Evolutionary conservation across 2,329 filamentous ascomycete species (phyloP).

Genomic region (Dactylonectria estremocensis): DNA sequence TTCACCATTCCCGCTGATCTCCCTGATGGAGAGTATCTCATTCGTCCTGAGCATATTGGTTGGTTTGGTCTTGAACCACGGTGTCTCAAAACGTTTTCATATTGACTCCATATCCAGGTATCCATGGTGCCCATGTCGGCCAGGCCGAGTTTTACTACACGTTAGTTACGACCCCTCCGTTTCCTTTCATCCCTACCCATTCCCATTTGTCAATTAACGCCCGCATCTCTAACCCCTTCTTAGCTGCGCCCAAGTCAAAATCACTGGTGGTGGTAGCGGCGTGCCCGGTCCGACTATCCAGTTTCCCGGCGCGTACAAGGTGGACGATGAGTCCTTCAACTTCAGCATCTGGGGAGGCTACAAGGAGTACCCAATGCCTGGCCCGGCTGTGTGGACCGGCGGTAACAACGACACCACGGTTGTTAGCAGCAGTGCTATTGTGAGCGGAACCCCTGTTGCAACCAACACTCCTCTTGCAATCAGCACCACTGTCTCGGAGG

Average conservation of each 20-base stretch:
- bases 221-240: neutral
- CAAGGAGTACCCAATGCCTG: slow-evolving; percentile 40
- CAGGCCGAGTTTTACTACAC: slow-evolving; percentile 43
- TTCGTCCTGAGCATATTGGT: slow-evolving; percentile 55
- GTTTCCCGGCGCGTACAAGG: slow-evolving; percentile 51
- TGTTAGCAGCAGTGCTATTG: neutral
- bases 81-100: neutral
- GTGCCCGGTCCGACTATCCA: slow-evolving; percentile 44
- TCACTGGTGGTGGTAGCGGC: slow-evolving; percentile 37
- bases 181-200: neutral
- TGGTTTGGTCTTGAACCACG: neutral
- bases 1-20: slow-evolving; percentile 53
- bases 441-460: no score
- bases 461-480: neutral
- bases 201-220: neutral
- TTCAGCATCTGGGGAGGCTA: slow-evolving; percentile 43
- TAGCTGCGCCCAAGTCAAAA: slow-evolving; percentile 41
- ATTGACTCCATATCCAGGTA: neutral
- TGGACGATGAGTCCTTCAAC: slow-evolving; percentile 42
- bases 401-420: neutral
- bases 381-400: slow-evolving; percentile 37
- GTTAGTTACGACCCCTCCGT: neutral
- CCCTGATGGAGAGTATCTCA: slow-evolving; percentile 56
- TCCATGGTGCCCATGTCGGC: slow-evolving; percentile 44
- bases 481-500: neutral